Evolutionary conservation across 768 basidiomycete species (phyloP).

Genomic region (Mycena galericulata): DNA sequence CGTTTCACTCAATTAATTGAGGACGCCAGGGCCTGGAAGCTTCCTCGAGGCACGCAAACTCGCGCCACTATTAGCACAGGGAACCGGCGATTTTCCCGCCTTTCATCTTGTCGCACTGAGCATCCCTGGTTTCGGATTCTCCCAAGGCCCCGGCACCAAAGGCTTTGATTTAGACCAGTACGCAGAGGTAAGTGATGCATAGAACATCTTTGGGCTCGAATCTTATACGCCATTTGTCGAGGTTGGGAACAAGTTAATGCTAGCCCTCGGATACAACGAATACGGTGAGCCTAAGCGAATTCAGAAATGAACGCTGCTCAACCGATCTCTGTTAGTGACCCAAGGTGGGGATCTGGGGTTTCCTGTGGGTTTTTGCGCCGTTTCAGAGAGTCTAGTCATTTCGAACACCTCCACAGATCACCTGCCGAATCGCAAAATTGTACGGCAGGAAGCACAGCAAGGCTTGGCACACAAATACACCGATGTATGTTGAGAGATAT

Average conservation of each 20-base stretch:
- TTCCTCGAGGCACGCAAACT: slow-evolving; percentile 70
- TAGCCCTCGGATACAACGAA: slow-evolving; percentile 59
- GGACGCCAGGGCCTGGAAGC: slow-evolving; percentile 64
- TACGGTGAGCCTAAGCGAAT: slow-evolving; percentile 52
- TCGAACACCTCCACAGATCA: slow-evolving; percentile 37
- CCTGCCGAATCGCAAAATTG: slow-evolving; percentile 41
- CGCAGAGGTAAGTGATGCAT: slow-evolving; percentile 57
- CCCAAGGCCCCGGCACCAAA: slow-evolving; percentile 61
- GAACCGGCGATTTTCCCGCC: slow-evolving; percentile 56
- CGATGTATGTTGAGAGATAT: slow-evolving; percentile 53
- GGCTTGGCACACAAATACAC: slow-evolving; percentile 65
- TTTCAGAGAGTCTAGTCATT: slow-evolving; percentile 15
- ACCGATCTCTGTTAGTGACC: slow-evolving; percentile 46
- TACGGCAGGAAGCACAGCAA: slow-evolving; percentile 56
- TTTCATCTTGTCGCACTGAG: slow-evolving; percentile 74
- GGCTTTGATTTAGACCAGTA: slow-evolving; percentile 62
- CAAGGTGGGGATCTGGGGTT: slow-evolving; percentile 65
- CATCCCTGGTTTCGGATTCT: slow-evolving; percentile 74
- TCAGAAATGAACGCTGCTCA: not conserved
- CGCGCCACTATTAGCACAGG: slow-evolving; percentile 61
- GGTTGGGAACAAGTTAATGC: slow-evolving; percentile 63
- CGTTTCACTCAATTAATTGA: not conserved
- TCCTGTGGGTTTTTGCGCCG: slow-evolving; percentile 39
- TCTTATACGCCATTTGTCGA: slow-evolving; percentile 28
- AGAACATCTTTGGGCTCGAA: not conserved